Evolutionary conservation across 2,329 filamentous ascomycete genomes (phyloP).

Genomic region (Fonsecaea pugnacius): DNA sequence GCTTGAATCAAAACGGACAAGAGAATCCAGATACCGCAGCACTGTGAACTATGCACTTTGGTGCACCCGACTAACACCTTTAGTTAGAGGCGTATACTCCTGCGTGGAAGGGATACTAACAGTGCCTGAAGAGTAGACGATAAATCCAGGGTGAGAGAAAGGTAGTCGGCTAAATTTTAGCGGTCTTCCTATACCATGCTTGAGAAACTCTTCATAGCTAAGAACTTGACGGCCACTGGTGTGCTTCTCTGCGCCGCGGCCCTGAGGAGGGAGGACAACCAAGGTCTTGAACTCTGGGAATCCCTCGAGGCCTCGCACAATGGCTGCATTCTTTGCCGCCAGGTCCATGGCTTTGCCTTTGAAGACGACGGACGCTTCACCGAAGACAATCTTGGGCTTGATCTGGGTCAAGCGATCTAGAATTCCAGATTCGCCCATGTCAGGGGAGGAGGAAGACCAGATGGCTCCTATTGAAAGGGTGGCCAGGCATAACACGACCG

Average conservation of each 20-base stretch:
- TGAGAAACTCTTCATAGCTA: constrained; percentile 42
- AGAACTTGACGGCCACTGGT: too few species aligned
- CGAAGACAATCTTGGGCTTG: constrained; percentile 76
- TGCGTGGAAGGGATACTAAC: background rate
- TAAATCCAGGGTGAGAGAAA: constrained; percentile 74
- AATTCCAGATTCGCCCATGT: constrained; percentile 79
- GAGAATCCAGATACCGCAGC: constrained; percentile 36
- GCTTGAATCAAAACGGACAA: background rate
- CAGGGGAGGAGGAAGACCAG: constrained; percentile 76
- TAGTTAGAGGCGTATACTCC: too few species aligned
- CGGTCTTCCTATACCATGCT: constrained; percentile 34
- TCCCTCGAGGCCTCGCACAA: too few species aligned
- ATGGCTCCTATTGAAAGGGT: constrained; percentile 71
- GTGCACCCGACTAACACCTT: constrained; percentile 58
- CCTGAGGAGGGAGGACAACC: background rate
- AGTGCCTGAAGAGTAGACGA: constrained; percentile 78
- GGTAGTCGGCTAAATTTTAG: constrained; percentile 56
- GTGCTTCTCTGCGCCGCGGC: too few species aligned
- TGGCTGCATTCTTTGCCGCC: constrained; percentile 61
- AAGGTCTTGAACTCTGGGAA: constrained; percentile 44
- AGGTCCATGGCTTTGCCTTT: constrained; percentile 76
- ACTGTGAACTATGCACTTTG: constrained; percentile 83
- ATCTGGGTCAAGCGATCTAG: constrained; percentile 75
- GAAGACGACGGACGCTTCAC: constrained; percentile 77
- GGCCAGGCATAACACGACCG: constrained; percentile 70